Conservation (phyloP, 2,329 filamentous ascomycete genomes). For the Rhynchosporium agropyri region DNA sequence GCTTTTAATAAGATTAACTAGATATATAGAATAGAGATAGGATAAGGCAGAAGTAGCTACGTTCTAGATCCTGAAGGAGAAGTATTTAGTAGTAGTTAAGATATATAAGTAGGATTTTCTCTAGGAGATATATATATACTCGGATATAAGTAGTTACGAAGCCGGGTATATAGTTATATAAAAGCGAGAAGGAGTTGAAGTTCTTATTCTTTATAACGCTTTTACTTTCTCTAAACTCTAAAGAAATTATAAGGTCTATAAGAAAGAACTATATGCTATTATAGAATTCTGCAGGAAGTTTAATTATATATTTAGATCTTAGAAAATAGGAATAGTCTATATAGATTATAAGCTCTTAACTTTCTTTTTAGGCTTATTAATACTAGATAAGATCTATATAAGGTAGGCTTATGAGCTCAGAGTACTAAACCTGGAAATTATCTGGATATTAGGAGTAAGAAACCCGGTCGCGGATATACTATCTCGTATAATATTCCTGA, state of each 20-base stretch:
- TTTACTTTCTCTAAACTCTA: not conserved
- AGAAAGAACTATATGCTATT: no score
- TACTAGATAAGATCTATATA: not conserved
- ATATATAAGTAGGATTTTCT: not conserved
- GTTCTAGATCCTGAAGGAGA: not conserved
- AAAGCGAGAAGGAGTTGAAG: not conserved
- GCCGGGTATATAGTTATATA: not conserved
- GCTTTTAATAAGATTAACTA: conserved; percentile 6
- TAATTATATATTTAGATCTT: no score
- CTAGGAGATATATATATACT: not conserved
- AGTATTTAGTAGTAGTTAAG: not conserved
- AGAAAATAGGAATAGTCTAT: not conserved
- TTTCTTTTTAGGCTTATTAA: not conserved
- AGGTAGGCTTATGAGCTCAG: not conserved
- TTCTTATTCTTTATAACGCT: not conserved
- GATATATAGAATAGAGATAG: conserved; percentile 14
- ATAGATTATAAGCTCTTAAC: not conserved
- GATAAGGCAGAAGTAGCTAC: not conserved
- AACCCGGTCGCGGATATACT: not conserved
- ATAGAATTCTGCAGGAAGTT: no score
- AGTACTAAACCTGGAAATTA: not conserved
- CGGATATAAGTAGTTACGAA: not conserved
- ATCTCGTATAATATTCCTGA: conserved; percentile 11
- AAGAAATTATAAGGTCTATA: no score
- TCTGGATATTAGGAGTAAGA: not conserved